These are phyloP conservation scores for Aspergillus pseudonomiae DNA, from an alignment of 2,329 filamentous ascomycete species.

Conservation along the genomic window DNA sequence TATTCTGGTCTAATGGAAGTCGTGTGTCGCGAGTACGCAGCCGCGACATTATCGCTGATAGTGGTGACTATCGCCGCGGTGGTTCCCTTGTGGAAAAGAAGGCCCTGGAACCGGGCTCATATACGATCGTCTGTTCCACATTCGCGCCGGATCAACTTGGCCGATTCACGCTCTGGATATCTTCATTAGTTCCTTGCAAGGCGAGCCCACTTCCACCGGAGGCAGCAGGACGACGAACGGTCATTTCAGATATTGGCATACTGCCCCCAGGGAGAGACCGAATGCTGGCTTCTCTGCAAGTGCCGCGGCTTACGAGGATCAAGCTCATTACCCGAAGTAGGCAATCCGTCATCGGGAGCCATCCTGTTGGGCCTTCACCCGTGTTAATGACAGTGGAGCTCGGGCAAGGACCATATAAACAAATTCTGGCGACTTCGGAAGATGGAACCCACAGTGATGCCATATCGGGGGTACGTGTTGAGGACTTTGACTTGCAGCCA, in stretches of 20 bases:
- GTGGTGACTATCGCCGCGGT: slow-evolving; percentile 84
- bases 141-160: slow-evolving; percentile 80
- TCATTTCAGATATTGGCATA: slow-evolving; percentile 46
- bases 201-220: slow-evolving; percentile 69
- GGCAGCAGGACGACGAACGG: slow-evolving; percentile 72
- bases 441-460: slow-evolving; percentile 75
- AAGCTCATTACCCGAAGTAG: slow-evolving; percentile 57
- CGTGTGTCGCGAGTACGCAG: slow-evolving; percentile 69
- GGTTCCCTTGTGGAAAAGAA: slow-evolving; percentile 69
- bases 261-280: slow-evolving; percentile 58
- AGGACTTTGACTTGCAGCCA: slow-evolving; percentile 75
- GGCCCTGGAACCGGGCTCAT: slow-evolving; percentile 69
- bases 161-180: slow-evolving; percentile 74
- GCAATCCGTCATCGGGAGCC: slow-evolving; percentile 44
- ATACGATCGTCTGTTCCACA: slow-evolving; percentile 88
- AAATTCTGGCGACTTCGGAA: slow-evolving; percentile 67
- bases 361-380: slow-evolving; percentile 48
- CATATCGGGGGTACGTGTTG: slow-evolving; percentile 66
- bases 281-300: slow-evolving; percentile 55
- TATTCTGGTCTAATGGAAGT: slow-evolving; percentile 76
- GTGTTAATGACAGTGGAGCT: slow-evolving; percentile 74
- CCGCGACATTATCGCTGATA: slow-evolving; percentile 78
- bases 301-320: slow-evolving; percentile 63
- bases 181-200: slow-evolving; percentile 58
- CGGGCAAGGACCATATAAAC: slow-evolving; percentile 70